Percentiles rank a stretch among this genome's conserved stretches.
Conservation (phyloP, 768 basidiomycete genomes). For the Coprinopsis cinerea region DNA sequence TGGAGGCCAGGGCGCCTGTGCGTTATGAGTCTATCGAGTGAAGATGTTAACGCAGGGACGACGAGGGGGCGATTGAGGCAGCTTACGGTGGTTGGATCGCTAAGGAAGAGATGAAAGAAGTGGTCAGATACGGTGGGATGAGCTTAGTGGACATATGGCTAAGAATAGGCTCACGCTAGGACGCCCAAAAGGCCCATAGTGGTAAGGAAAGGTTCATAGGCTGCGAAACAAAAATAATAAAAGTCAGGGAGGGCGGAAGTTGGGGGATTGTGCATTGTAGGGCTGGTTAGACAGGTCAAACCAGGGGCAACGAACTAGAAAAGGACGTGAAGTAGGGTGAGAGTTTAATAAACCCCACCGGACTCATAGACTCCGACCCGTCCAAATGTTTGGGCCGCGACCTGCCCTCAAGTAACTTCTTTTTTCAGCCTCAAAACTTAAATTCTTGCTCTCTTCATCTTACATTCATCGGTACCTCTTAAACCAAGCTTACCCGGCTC, state of each 20-base stretch:
- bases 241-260: slow-evolving; percentile 63
- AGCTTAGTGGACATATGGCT: slow-evolving; percentile 1
- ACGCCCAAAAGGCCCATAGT: slow-evolving; percentile 62
- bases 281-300: slow-evolving; percentile 2
- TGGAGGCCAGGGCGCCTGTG: slow-evolving; percentile 69
- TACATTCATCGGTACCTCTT: slow-evolving; percentile 51
- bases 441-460: too few relatives aligned
- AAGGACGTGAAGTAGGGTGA: neutral
- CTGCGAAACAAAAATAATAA: slow-evolving; percentile 69
- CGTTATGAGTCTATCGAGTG: slow-evolving; percentile 53
- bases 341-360: slow-evolving; percentile 1
- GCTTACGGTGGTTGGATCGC: slow-evolving; percentile 56
- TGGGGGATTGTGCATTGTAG: slow-evolving; percentile 19
- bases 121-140: slow-evolving; percentile 1
- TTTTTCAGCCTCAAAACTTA: too few relatives aligned
- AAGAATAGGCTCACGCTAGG: slow-evolving; percentile 30
- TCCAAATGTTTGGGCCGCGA: slow-evolving; percentile 28
- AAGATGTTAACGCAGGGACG: slow-evolving; percentile 6
- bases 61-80: neutral
- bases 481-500: slow-evolving; percentile 63
- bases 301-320: slow-evolving; percentile 4
- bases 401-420: slow-evolving; percentile 8
- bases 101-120: slow-evolving; percentile 19
- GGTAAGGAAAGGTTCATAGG: slow-evolving; percentile 69
- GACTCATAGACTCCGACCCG: slow-evolving; percentile 15